Base-by-base conservation (phyloP, 192 early-diverging fungal genomes). In the Diversispora epigaea region DNA sequence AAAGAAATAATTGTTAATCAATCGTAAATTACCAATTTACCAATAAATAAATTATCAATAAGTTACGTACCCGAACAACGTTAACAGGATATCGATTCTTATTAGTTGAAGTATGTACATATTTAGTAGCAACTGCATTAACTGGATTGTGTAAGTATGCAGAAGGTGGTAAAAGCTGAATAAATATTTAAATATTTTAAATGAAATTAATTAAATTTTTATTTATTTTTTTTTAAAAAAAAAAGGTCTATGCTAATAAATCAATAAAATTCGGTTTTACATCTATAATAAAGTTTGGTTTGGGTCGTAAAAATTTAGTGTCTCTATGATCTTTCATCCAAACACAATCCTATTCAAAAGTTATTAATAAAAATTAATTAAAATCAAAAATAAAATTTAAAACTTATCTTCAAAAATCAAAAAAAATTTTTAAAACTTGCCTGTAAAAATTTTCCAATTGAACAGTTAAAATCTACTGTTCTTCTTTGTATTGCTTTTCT, bases 391-490 rank as follows among this genome's bases (percentile, higher is more conserved):
- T 55, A 55, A 68, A 56, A 32, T 32, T 32, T 32, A 32, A 32
- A 32, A 32, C 25, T 1, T 32, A 32, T 32, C 25, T 32, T 32
- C 25, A 32, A 32, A 32, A 32, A 32, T 2, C 0, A 66, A 21
- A 76, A 52, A 68, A 57, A 83, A 76, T 41, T 83, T 81, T 0
- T 43, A 32, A 54, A 25, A 62, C 74, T 15, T 85, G 94, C 89
- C 85, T 94, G 88, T 54, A 92, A 80, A 72, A 91, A 91, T 70
- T 90, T 86, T 52, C 91, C 88, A 12, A 96, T 86, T 32, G 91
- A 87, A 19, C 93, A 86, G 74, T 95, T 93, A 80, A 94, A 96
- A 81, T 99, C 97, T 17, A 99, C 92, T 0, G 97, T 99, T 11
- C 92, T 86, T 58, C 97, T 84, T 81, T 97, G 94, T 74, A 96